Evolutionary conservation across 768 basidiomycete species (phyloP), one percentile per base, ranked within the genome.

Genomic region (Pholiota molesta): DNA sequence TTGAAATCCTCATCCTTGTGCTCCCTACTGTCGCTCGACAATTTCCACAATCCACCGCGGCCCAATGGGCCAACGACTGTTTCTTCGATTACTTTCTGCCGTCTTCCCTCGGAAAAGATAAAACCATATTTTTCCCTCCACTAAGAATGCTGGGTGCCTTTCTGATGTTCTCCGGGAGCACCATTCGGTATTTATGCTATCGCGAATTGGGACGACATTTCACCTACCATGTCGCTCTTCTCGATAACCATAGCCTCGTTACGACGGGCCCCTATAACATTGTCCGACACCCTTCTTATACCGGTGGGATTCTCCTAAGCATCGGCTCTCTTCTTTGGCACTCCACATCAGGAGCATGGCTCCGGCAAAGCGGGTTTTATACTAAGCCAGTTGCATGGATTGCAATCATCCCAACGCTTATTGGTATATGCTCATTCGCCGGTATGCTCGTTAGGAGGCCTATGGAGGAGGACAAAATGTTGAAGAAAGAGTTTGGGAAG

Each of bases 221-320:
- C 45, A 58, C 57, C 21, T 58, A 49, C 29, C 31, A 57, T 23
- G 29, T 64, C 13, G 14, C 60, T 5, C 21, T 83, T 17, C 72
- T 74, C 37, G 67, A 72, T 17, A 71, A 78, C 59, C 83, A 84
- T 57, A 66, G 64, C 55, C 74, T 84, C 16, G 70, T 83, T 1
- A 80, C 77, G 1, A 74, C 73, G 7, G 81, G 82, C 5, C 80
- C 81, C 4, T 84, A 84, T 65, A 58, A 69, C 5, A 37, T 75
- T 19, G 79, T 81, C 13, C 75, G 82, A 55, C 83, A 84, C 62
- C 83, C 83, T 0, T 75, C 77, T 16, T 83, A 83, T 60, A 68
- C 73, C 3, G 79, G 78, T 5, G 69, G 79, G 16, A 49, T 81
- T 9, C 53, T 74, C 26, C 70, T 73, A 11, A 61, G 75, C 2